phyloP scores from a whole-genome alignment of 1,284 basidiomycete species.

The Ceratobasidium sp. region DNA sequence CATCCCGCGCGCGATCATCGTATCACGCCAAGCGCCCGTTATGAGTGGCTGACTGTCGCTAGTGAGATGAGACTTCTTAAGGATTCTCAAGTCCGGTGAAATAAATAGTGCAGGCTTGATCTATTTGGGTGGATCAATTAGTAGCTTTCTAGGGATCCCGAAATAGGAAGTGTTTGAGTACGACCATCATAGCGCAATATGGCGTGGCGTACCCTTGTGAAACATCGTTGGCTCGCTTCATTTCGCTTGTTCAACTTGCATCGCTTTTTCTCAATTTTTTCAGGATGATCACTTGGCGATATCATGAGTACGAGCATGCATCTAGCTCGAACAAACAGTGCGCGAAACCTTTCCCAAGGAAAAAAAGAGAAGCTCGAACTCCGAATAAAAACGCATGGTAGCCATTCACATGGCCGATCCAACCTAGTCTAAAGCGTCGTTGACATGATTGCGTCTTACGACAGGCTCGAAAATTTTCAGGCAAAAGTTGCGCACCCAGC shows the following conservation, averaged over 20 bases:
- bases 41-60: not conserved
- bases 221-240: not conserved
- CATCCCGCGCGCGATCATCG: not conserved
- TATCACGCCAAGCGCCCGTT: not conserved
- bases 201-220: not conserved
- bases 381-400: not conserved
- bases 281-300: not conserved
- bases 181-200: slow-evolving; percentile 11
- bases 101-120: slow-evolving; percentile 5
- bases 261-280: not conserved
- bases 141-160: not conserved
- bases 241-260: not conserved
- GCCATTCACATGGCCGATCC: slow-evolving; percentile 23
- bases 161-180: not conserved
- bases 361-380: not conserved
- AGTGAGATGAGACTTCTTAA: slow-evolving; percentile 6
- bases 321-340: not conserved
- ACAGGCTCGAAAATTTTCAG: slow-evolving; percentile 22
- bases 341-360: not conserved
- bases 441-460: not conserved
- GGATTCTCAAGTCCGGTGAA: not conserved
- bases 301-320: not conserved
- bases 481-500: slow-evolving; percentile 17
- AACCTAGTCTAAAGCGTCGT: not conserved
- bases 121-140: not conserved